These are phyloP conservation scores for Trichoderma virens DNA, from an alignment of 495 filamentous ascomycete species.

Conservation along the genomic window DNA sequence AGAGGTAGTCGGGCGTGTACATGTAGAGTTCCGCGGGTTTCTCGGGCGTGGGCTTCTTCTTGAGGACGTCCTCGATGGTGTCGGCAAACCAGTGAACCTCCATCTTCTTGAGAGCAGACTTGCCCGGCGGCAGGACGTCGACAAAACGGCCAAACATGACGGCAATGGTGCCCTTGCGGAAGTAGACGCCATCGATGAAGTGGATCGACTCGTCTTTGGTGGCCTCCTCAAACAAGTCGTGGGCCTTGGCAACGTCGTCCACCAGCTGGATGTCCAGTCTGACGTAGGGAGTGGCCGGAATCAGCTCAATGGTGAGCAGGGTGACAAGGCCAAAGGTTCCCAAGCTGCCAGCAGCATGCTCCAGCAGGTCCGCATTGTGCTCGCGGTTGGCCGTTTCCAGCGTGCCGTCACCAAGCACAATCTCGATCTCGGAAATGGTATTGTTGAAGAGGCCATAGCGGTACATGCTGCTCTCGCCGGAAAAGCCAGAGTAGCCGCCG, in stretches of 20 bases:
- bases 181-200: conserved; percentile 43
- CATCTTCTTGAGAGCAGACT: conserved; percentile 5
- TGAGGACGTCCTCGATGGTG: conserved; percentile 23
- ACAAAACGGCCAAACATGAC: conserved; percentile 45
- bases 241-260: conserved; percentile 22
- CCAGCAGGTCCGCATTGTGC: conserved; percentile 43
- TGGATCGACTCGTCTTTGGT: conserved; percentile 30
- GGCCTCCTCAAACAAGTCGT: conserved; percentile 22
- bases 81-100: conserved; percentile 32
- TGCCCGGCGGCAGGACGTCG: conserved; percentile 23
- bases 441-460: conserved; percentile 52
- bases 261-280: conserved; percentile 44
- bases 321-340: conserved; percentile 53
- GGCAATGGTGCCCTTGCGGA: conserved; percentile 36
- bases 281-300: conserved; percentile 44
- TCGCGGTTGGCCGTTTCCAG: conserved; percentile 30
- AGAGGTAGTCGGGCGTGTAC: conserved; percentile 49
- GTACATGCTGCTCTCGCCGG: conserved; percentile 54
- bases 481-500: conserved; percentile 54
- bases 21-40: conserved; percentile 22
- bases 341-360: conserved; percentile 48
- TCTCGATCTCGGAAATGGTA: conserved; percentile 50
- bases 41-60: conserved; percentile 22
- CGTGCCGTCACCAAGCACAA: conserved; percentile 49
- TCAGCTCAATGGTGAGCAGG: conserved; percentile 47